Conservation (phyloP, 495 filamentous ascomycete genomes). For the Penicillium cosmopolitanum region DNA sequence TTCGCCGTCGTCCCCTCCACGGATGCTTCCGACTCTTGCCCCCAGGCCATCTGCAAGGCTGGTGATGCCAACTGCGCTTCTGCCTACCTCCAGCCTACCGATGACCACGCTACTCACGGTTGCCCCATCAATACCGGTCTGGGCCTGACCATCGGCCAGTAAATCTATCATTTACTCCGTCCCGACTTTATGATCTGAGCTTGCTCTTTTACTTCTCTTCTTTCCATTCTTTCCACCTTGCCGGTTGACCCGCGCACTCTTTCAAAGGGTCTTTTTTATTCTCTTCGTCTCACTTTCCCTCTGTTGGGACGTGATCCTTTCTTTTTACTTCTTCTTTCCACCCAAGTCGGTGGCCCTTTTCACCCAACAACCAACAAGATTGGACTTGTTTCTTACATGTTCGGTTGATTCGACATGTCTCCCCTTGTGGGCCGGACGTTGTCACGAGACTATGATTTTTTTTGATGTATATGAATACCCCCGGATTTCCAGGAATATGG, state of each 20-base stretch:
- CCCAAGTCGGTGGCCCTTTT: conserved; percentile 21
- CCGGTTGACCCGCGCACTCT: conserved; percentile 37
- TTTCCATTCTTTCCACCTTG: conserved; percentile 13
- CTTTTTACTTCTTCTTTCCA: conserved; percentile 21
- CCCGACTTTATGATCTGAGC: background rate
- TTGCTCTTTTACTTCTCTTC: conserved; percentile 6
- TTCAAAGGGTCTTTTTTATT: conserved; percentile 8
- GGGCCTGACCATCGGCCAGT: conserved; percentile 40
- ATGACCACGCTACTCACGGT: conserved; percentile 51
- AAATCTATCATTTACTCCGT: conserved; percentile 16
- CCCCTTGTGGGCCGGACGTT: conserved; percentile 28
- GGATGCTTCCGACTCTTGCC: conserved; percentile 32
- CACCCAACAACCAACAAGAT: conserved; percentile 12
- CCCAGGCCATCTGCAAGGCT: conserved; percentile 41
- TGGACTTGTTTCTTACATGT: conserved; percentile 27
- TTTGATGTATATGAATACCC: conserved; percentile 31
- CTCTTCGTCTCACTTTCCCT: conserved; percentile 17
- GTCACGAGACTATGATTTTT: conserved; percentile 35
- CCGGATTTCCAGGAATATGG: conserved; percentile 13
- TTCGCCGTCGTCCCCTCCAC: conserved; percentile 43
- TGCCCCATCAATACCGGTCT: conserved; percentile 49
- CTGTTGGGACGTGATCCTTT: conserved; percentile 23
- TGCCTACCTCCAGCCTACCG: conserved; percentile 46
- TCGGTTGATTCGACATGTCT: conserved; percentile 40
- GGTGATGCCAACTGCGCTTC: conserved; percentile 42